phyloP scores from a whole-genome alignment of 2,329 filamentous ascomycete species.

The Aspergillus chevalieri region DNA sequence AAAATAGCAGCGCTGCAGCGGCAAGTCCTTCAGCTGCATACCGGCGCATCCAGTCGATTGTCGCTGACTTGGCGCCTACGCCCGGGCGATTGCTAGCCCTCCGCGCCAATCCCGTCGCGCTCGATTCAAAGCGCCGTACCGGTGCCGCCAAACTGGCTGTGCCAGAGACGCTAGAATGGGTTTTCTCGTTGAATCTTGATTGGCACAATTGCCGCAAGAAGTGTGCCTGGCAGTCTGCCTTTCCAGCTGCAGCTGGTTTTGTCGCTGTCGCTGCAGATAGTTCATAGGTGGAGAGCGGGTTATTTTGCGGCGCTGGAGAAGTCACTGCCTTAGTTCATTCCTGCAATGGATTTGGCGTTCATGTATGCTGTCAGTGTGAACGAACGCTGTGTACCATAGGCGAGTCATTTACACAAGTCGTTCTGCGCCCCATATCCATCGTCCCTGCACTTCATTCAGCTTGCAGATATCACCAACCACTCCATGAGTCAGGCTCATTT shows the following conservation, averaged over 20 bases:
- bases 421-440: background rate
- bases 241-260: conserved; percentile 3
- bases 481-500: conserved; percentile 7
- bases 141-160: background rate
- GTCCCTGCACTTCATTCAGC: background rate
- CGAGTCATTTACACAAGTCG: background rate
- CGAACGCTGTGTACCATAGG: background rate
- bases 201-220: conserved; percentile 7
- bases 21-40: conserved; percentile 11
- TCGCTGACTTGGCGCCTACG: conserved; percentile 20
- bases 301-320: conserved; percentile 4
- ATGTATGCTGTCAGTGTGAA: background rate
- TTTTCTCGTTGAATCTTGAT: background rate
- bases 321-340: background rate
- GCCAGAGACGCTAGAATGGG: conserved; percentile 1
- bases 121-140: conserved; percentile 6
- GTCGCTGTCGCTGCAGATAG: conserved; percentile 4
- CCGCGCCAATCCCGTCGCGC: conserved; percentile 10
- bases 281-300: conserved; percentile 15
- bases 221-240: conserved; percentile 6
- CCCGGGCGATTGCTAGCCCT: conserved; percentile 4
- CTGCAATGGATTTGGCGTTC: background rate
- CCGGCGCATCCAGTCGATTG: conserved; percentile 11
- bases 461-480: conserved; percentile 25
- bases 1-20: conserved; percentile 29